Conservation (phyloP, 1,284 basidiomycete species). For the Rhodofomes roseus region DNA sequence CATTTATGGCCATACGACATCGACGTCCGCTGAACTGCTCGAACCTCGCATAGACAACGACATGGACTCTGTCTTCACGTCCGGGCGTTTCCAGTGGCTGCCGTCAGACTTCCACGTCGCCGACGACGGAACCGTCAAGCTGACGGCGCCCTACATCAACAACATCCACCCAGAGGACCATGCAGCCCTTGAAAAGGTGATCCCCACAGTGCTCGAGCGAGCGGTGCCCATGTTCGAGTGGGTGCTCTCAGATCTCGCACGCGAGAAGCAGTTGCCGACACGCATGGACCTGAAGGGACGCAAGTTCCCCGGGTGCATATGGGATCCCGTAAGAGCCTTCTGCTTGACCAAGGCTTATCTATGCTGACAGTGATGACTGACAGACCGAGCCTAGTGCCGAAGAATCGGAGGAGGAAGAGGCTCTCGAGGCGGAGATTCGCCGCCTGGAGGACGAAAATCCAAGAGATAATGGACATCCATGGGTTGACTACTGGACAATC, state of each 20-base stretch:
- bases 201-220: slow-evolving; percentile 28
- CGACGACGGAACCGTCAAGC: neutral
- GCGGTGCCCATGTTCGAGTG: slow-evolving; percentile 35
- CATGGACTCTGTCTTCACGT: neutral
- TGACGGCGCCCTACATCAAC: neutral
- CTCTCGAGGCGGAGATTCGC: neutral
- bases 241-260: slow-evolving; percentile 16
- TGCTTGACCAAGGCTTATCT: neutral
- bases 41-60: neutral
- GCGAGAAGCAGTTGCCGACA: neutral
- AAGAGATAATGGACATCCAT: neutral
- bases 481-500: neutral
- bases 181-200: slow-evolving; percentile 25
- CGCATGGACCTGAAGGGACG: neutral
- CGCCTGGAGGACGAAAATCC: neutral
- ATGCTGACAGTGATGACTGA: neutral
- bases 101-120: neutral
- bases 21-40: neutral
- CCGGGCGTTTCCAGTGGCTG: neutral
- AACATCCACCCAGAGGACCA: slow-evolving; percentile 27
- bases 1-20: neutral
- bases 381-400: neutral
- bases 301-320: neutral
- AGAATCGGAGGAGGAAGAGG: neutral
- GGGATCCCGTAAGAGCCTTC: neutral